Conservation (phyloP, 2,329 filamentous ascomycete species). For the Leptoxyphium fumago region DNA sequence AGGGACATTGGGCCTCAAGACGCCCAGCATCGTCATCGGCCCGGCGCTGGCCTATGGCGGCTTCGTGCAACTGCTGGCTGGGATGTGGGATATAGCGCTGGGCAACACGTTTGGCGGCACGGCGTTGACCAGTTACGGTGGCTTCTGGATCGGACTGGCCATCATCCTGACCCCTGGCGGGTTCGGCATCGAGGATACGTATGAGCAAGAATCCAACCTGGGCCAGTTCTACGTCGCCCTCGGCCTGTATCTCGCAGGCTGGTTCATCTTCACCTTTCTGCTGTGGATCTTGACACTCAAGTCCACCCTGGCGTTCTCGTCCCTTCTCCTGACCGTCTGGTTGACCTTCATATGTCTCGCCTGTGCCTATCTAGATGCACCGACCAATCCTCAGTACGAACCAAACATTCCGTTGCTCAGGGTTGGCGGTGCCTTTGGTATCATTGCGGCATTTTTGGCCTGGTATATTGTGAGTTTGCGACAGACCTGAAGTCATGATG, state of each 20-base stretch:
- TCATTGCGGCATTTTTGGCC: conserved; percentile 64
- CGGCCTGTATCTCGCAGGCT: conserved; percentile 53
- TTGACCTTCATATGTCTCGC: conserved; percentile 61
- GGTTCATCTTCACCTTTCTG: conserved; percentile 75
- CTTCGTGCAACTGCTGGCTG: conserved; percentile 62
- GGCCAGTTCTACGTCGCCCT: conserved; percentile 44
- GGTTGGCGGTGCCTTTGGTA: conserved; percentile 65
- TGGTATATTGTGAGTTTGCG: conserved; percentile 73
- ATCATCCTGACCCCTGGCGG: conserved; percentile 55
- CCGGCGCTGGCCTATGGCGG: conserved; percentile 64
- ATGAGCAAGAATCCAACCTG: conserved; percentile 15
- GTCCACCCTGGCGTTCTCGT: conserved; percentile 65
- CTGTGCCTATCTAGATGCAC: conserved; percentile 39
- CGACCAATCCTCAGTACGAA: conserved; percentile 15
- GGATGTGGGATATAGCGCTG: conserved; percentile 88
- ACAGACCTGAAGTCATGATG: not conserved
- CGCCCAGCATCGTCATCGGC: conserved; percentile 52
- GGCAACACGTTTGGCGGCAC: conserved; percentile 79
- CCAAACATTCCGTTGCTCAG: conserved; percentile 31
- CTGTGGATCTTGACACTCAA: conserved; percentile 59
- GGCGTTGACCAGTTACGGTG: conserved; percentile 65
- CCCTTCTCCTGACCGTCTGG: conserved; percentile 59
- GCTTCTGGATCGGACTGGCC: conserved; percentile 67
- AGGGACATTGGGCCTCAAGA: conserved; percentile 42
- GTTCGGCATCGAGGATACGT: conserved; percentile 44